A percentile compares a stretch with the other conserved stretches of the same genome.
These are phyloP conservation scores for Lepiota venenata DNA, from an alignment of 768 basidiomycete genomes.

Conservation along the genomic window DNA sequence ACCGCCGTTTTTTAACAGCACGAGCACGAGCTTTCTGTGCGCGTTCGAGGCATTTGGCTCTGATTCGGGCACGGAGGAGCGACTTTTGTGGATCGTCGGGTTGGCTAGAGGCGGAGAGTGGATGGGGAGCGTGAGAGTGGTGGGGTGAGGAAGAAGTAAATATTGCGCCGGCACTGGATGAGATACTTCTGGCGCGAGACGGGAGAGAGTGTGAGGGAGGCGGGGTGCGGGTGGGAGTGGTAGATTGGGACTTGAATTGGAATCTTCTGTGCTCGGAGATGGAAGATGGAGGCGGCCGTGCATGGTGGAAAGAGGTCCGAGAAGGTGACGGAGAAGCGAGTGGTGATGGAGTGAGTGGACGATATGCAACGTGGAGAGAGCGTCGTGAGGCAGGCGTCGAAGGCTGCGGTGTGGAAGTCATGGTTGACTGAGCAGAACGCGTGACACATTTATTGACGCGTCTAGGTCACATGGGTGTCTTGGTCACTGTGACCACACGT, in stretches of 20 bases:
- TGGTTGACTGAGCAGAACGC: neutral
- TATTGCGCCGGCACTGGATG: conserved; percentile 15
- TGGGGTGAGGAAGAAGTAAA: neutral
- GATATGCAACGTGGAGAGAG: conserved; percentile 25
- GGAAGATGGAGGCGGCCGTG: conserved; percentile 30
- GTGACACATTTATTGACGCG: conserved; percentile 11
- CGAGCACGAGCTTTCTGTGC: conserved; percentile 53
- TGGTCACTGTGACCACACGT: conserved; percentile 5
- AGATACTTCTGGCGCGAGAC: neutral
- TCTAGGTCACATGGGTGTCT: conserved; percentile 4
- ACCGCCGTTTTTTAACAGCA: conserved; percentile 38
- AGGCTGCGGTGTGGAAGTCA: conserved; percentile 14
- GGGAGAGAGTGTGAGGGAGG: conserved; percentile 14
- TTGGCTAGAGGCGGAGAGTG: conserved; percentile 3
- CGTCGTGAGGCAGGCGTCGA: conserved; percentile 33
- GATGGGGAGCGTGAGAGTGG: neutral
- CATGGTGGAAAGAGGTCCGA: conserved; percentile 39
- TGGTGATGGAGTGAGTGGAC: conserved; percentile 48
- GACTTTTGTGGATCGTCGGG: conserved; percentile 47
- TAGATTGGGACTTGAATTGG: conserved; percentile 6
- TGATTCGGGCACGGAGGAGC: conserved; percentile 58
- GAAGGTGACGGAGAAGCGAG: conserved; percentile 40
- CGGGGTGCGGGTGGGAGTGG: conserved; percentile 19
- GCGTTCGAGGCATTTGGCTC: conserved; percentile 58
- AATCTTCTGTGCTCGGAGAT: neutral